Conservation (phyloP, 352 stramenopile species). For the Phytopythium aichiense region DNA sequence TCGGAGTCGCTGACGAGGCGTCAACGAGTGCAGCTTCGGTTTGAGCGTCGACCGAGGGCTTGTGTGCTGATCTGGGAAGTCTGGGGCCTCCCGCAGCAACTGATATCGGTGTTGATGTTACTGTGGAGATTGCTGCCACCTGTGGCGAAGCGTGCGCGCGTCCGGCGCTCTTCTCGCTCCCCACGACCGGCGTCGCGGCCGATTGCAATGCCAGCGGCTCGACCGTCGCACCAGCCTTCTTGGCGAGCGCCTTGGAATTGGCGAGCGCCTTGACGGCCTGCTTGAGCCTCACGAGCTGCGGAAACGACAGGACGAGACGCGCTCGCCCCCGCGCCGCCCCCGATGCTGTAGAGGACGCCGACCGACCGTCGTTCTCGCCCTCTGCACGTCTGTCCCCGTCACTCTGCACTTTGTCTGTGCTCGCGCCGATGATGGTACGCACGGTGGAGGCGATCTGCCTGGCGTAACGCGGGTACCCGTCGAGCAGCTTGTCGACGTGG, state of each 20-base stretch:
- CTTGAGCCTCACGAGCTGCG: slow-evolving; percentile 20
- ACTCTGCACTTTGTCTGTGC: background rate
- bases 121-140: background rate
- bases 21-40: background rate
- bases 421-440: background rate
- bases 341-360: background rate
- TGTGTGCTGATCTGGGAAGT: background rate
- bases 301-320: slow-evolving; percentile 11
- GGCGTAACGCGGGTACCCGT: slow-evolving; percentile 46
- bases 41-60: background rate
- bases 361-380: background rate
- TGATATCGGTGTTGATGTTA: background rate
- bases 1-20: background rate
- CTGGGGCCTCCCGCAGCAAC: background rate
- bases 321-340: background rate
- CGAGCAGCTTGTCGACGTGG: slow-evolving; percentile 46
- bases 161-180: background rate
- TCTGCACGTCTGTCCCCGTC: background rate
- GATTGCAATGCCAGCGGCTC: background rate
- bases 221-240: background rate
- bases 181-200: background rate
- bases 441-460: slow-evolving; percentile 21
- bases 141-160: background rate
- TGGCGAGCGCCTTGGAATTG: background rate
- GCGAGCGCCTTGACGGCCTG: slow-evolving; percentile 5